Base-by-base conservation (phyloP, 1,139 yeast genomes). In the Geotrichum armillariae region DNA sequence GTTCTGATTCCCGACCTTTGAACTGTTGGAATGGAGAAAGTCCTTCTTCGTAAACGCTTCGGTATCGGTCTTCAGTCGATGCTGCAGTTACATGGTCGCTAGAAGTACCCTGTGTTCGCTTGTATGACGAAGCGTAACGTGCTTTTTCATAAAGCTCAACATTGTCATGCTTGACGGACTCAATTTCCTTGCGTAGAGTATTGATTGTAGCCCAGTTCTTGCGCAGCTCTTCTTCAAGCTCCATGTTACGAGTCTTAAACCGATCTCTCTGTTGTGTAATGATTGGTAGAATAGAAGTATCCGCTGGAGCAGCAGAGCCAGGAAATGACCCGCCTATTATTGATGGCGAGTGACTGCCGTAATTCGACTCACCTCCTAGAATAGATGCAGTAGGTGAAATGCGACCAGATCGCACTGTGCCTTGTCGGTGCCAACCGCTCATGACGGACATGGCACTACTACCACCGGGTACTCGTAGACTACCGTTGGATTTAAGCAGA, bases 221-320 rank as follows among this genome's bases (percentile, higher is more conserved):
- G 62, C 87, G 82, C 42, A 83, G 64, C 60, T 89, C 95, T 49
- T 85, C 86, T 65, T 93, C 98, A 47, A 93, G 74, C 63, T 89
- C 96, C 50, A 78, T 79, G 60, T 85, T 89, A 52, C 91, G 77
- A 27, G 80, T 79, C 60, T 95, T 80, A 73, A 91, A 90, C 56
- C 98, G 74, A 66, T 93, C 98, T 66, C 99, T 80, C 69, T 93
- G 99, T 62, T 93, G 91, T 20, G 97, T 90, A 29, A 93, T 82
- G 47, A 93, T 89, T 0, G 96, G 95, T 42, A 93, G 70, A 37
- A 93, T 83, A 0, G 89, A 77, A 5, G 73, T 64, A 38, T 77
- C 64, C 42, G 56, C 47, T 22, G 41, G n/a, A n/a, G n/a, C 29
- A 36, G 6, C 36, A 4, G 53, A 32, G 14, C 47, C 18, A 4